These are phyloP conservation scores for Fusarium multiceps DNA, from an alignment of 2,329 filamentous ascomycete species.

Conservation along the genomic window DNA sequence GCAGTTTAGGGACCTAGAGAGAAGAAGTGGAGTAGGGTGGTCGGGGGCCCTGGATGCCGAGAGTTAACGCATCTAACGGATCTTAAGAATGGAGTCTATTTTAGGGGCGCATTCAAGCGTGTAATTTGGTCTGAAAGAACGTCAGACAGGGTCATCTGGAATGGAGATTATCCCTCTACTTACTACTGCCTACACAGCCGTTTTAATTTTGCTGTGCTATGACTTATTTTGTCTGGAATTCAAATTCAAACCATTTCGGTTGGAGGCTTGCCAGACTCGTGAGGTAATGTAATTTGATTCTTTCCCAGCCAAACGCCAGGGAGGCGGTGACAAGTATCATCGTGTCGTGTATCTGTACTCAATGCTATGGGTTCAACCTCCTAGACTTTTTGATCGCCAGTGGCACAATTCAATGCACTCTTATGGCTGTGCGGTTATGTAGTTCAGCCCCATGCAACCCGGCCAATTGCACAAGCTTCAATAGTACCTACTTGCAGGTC, in stretches of 20 bases:
- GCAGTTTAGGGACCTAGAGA: slow-evolving; percentile 1
- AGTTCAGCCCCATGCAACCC: background rate
- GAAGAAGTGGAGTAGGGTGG: slow-evolving; percentile 10
- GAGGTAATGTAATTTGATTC: slow-evolving; percentile 15
- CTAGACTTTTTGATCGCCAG: background rate
- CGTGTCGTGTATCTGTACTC: background rate
- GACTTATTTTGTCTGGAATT: slow-evolving; percentile 28
- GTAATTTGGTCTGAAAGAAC: slow-evolving; percentile 17
- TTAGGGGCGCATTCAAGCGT: slow-evolving; percentile 27
- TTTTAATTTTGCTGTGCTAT: slow-evolving; percentile 24
- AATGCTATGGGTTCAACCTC: background rate
- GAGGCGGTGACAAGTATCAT: background rate
- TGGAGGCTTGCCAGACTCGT: slow-evolving; percentile 27
- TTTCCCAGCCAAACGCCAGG: background rate
- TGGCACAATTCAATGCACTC: background rate
- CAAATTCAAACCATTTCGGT: slow-evolving; percentile 16
- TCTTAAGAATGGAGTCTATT: slow-evolving; percentile 26
- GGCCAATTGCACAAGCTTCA: background rate
- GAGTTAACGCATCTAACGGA: slow-evolving; percentile 16
- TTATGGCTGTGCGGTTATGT: background rate
- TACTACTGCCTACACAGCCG: background rate
- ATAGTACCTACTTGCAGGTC: background rate
- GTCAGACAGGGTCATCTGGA: slow-evolving; percentile 33
- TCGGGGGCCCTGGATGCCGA: slow-evolving; percentile 12
- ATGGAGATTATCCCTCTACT: slow-evolving; percentile 33